Base-by-base conservation (phyloP, 768 basidiomycete species). In the Leccinum disarticulatum region DNA sequence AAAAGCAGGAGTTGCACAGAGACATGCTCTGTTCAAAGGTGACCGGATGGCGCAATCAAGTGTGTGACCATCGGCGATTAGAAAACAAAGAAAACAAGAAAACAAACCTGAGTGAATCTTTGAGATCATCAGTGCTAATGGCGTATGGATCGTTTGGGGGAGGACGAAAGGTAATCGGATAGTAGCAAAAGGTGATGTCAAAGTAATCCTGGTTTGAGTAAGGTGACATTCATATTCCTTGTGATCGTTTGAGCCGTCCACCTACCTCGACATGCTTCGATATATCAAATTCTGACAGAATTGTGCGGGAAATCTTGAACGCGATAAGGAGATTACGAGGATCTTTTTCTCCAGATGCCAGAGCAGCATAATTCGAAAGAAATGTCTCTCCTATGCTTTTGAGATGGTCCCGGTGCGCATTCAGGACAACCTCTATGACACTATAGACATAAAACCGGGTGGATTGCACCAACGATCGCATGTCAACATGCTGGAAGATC, bases 341-440 rank as follows among this genome's bases (percentile, higher is more conserved):
- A 70, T 99, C 97, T 68, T 98, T 98, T 76, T 99, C 97, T 15
- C 95, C 95, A 58, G 97, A 91, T 4, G 87, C 94, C n/a, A 98
- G 75, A 52, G 71, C 69, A 31, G 89, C 81, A 71, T 98, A 99
- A 25, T 85, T 84, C 7, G 78, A 75, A 25, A 98, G 61, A 71
- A 98, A 98, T 8, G 77, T 80, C 27, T 83, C 79, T 1, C 88
- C 88, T 81, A 92, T 82, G 6, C 70, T 76, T 71, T 89, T 90
- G 22, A 98, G 74, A 35, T 83, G 93, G 88, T 61, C 19, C 36
- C 9, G 58, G 35, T 67, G 56, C 7, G 62, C 52, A 46, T 62
- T 58, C 57, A 61, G 4, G 22, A 98, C 76, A 7, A 81, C 80
- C 66, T 98, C 91, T 52, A 98, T 73, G 52, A 95, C 87, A 6